Percentiles rank a stretch among this genome's conserved stretches.
phyloP scores from a whole-genome alignment of 257 asterid species.

The Craterostigma plantagineum region DNA sequence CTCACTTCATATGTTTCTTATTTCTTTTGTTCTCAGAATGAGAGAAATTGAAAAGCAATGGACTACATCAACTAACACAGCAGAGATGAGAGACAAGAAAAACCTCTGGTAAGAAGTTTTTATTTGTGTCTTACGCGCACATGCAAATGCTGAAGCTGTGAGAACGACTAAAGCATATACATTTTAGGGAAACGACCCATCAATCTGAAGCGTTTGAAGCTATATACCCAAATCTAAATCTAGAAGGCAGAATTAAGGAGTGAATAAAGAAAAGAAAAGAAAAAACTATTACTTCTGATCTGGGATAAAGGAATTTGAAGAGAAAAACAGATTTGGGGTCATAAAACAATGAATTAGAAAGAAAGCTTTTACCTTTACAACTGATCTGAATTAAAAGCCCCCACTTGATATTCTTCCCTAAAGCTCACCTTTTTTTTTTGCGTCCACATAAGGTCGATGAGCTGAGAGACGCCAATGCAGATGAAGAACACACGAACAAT shows the following conservation, averaged over 20 bases:
- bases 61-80: too few species aligned
- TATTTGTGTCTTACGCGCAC: too few species aligned
- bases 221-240: constrained; percentile 9
- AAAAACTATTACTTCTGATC: not conserved
- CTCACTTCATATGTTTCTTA: too few species aligned
- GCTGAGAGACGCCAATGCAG: constrained; percentile 50
- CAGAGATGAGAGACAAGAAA: too few species aligned
- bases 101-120: too few species aligned
- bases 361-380: constrained; percentile 27
- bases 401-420: constrained; percentile 49
- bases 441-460: too few species aligned
- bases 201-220: constrained; percentile 16
- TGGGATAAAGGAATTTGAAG: not conserved
- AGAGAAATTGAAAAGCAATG: too few species aligned
- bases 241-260: constrained; percentile 8
- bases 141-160: too few species aligned
- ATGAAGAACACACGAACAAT: constrained; percentile 16
- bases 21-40: too few species aligned
- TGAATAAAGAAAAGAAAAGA: constrained; percentile 11
- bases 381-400: constrained; percentile 38
- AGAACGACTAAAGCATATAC: too few species aligned
- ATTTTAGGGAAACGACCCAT: constrained; percentile 1
- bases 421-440: constrained; percentile 30
- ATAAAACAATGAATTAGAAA: not conserved
- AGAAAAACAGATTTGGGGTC: not conserved